Evolutionary conservation across 371 early-diverging fungal genomes (phyloP), one percentile per base, ranked within the genome.

Genomic region (Mucor irregularis): DNA sequence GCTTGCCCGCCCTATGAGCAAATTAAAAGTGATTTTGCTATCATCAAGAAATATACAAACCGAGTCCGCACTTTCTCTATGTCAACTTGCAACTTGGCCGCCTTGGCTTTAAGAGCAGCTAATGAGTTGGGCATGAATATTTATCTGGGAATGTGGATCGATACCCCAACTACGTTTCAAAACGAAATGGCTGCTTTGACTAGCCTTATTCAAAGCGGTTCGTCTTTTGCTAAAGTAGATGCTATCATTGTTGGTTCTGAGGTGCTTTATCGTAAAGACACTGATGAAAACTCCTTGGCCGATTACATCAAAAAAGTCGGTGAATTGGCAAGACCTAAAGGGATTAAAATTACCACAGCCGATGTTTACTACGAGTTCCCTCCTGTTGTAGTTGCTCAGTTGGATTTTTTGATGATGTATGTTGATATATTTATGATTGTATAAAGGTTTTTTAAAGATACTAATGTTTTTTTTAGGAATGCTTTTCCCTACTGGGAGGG

Each of bases 401-500:
- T 84, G 14, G 87, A 86, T 58, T 86, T 79, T 60, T 67, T 83
- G 19, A 75, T 76, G 58, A 80, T 85, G 75, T 72, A 69, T 55
- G 64, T 61, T 21, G 21, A 5, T 38, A 8, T 28, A 2, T 9
- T 38, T 51, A 0, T 22, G 22, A 25, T 9, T 2, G 17, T 19
- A 11, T 11, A 16, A 4, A 11, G 24, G n/a, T 13, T 14, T 38
- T 43, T 42, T 34, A 24, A 9, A 5, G 17, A 4, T 44, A 31
- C 16, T 42, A 16, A 11, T 11, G 38, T 59, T 49, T 37, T 28
- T 6, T 10, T 11, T 50, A 75, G 76, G 68, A 81, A 86, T 56
- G 87, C 80, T 10, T 86, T 86, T 70, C 85, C 87, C 19, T 84
- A 80, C 68, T 85, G 87, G 87, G 84, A 86, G 53, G 86, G 84